Percentiles rank a stretch among this genome's conserved stretches.
phyloP scores from a whole-genome alignment of 2,329 filamentous ascomycete species.

The Fusarium papillatum region DNA sequence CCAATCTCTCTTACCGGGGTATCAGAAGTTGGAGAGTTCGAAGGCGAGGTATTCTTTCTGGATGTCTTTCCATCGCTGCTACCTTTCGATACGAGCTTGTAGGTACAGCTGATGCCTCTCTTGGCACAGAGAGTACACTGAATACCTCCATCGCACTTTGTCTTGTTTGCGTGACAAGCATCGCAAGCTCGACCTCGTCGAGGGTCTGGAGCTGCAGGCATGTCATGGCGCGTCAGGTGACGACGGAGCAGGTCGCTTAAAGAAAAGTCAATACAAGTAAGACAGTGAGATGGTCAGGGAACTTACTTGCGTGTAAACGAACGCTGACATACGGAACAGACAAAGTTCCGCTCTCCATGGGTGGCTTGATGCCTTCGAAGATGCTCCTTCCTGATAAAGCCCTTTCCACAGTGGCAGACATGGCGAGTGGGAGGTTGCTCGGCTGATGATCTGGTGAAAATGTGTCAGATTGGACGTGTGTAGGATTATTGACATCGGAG shows the following conservation, averaged over 20 bases:
- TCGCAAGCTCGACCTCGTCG: constrained; percentile 57
- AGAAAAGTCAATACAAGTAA: background rate
- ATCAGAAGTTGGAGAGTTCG: constrained; percentile 1
- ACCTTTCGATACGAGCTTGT: constrained; percentile 41
- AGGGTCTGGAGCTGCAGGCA: constrained; percentile 44
- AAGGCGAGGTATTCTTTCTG: background rate
- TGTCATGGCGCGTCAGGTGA: constrained; percentile 53
- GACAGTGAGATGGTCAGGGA: background rate
- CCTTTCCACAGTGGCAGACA: constrained; percentile 55
- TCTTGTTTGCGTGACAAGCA: constrained; percentile 60
- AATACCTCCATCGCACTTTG: constrained; percentile 57
- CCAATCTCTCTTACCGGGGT: background rate
- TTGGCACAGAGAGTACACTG: constrained; percentile 56
- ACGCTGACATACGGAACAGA: constrained; percentile 52
- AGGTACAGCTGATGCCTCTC: constrained; percentile 54
- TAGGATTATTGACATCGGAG: background rate
- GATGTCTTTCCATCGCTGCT: constrained; percentile 18
- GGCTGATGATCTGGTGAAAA: constrained; percentile 23
- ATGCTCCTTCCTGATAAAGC: constrained; percentile 57
- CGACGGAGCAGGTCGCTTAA: constrained; percentile 54
- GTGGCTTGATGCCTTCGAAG: constrained; percentile 55
- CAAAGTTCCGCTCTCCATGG: constrained; percentile 51
- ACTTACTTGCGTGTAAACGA: constrained; percentile 56
- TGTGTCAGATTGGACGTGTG: constrained; percentile 15
- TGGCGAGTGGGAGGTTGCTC: constrained; percentile 41